Percentiles rank a stretch among this genome's conserved stretches.
phyloP scores from a whole-genome alignment of 352 stramenopile genomes.

The Pythium apleroticum region DNA sequence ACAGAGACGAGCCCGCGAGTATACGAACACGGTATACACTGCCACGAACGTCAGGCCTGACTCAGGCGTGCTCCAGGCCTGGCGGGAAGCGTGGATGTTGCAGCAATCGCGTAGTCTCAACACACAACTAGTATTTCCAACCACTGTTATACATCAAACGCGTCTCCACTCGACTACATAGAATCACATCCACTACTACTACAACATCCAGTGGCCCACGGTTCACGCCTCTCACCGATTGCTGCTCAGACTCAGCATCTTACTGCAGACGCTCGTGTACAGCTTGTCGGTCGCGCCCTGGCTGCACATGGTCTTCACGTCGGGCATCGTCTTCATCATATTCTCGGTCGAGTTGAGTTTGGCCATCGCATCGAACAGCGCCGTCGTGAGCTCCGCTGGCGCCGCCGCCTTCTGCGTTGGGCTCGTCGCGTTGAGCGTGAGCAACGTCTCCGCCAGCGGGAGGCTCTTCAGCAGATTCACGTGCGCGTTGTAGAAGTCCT shows the following conservation, averaged over 20 bases:
- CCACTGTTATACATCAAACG: too few species aligned
- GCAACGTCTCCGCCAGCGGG: not conserved
- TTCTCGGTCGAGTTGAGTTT: constrained; percentile 36
- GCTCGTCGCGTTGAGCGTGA: not conserved
- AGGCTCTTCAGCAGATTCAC: constrained; percentile 37
- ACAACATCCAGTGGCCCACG: too few species aligned
- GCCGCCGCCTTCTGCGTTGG: constrained; percentile 14
- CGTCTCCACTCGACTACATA: too few species aligned
- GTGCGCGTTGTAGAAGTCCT: constrained; percentile 44
- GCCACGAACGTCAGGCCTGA: too few species aligned
- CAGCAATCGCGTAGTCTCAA: not conserved
- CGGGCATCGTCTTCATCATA: constrained; percentile 35
- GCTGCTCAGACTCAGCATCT: constrained; percentile 32
- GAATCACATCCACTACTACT: too few species aligned
- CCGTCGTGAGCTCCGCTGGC: constrained; percentile 20
- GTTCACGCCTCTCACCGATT: too few species aligned
- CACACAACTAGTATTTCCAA: too few species aligned
- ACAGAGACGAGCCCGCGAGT: not conserved
- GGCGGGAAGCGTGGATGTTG: not conserved
- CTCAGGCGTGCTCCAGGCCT: too few species aligned
- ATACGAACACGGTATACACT: not conserved
- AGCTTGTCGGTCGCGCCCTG: constrained; percentile 25
- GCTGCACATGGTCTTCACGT: constrained; percentile 28
- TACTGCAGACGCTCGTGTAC: constrained; percentile 32
- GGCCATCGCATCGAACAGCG: constrained; percentile 34